Conservation (phyloP, 169 alveolate genomes). For the Eimeria maxima region DNA sequence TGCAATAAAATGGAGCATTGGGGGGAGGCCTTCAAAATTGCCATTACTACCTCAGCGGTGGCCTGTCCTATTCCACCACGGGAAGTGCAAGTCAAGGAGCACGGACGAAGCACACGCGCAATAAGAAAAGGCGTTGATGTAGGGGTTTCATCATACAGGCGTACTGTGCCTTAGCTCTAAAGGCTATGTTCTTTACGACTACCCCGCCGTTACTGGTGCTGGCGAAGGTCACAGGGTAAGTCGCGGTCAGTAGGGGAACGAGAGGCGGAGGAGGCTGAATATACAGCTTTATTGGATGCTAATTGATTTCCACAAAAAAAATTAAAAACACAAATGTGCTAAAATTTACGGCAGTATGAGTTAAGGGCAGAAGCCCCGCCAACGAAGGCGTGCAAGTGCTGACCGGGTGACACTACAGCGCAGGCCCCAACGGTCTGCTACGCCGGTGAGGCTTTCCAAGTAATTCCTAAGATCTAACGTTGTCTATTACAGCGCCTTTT, state of each 20-base stretch:
- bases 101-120: neutral
- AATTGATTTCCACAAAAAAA: neutral
- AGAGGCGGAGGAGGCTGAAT: neutral
- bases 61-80: too few relatives aligned
- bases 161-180: neutral
- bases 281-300: neutral
- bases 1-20: neutral
- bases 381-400: constrained; percentile 22
- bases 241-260: neutral
- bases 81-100: neutral
- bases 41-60: too few relatives aligned
- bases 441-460: neutral
- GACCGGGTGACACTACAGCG: constrained; percentile 39
- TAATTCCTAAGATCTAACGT: constrained; percentile 41
- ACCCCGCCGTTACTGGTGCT: neutral
- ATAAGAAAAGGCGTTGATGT: neutral
- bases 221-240: neutral
- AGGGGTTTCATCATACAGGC: neutral
- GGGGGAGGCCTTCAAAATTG: neutral
- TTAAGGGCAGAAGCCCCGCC: constrained; percentile 19
- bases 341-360: neutral
- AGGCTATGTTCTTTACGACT: neutral
- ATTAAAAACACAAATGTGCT: neutral
- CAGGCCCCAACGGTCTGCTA: constrained; percentile 56
- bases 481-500: neutral